Percentiles rank a stretch among this genome's conserved stretches.
Conservation (phyloP, 2,329 filamentous ascomycete species). For the Hypoxylon sp. region DNA sequence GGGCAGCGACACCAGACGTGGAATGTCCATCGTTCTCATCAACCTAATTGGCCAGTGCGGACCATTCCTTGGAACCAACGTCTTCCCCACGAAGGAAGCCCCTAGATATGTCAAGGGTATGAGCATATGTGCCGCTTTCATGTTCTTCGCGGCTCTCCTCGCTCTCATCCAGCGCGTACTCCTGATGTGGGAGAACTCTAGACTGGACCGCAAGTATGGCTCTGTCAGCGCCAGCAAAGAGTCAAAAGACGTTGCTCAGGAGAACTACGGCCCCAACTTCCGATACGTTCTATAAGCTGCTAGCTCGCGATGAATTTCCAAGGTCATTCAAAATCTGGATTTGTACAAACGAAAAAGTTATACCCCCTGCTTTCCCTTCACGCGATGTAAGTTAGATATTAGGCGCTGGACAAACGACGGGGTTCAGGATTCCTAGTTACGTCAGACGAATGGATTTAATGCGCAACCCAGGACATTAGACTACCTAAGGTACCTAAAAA, state of each 20-base stretch:
- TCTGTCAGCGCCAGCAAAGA: not conserved
- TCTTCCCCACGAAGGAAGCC: constrained; percentile 40
- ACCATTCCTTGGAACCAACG: constrained; percentile 46
- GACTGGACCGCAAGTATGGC: constrained; percentile 45
- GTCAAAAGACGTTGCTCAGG: constrained; percentile 29
- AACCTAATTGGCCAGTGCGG: constrained; percentile 48
- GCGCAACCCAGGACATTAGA: not conserved
- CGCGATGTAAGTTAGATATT: not conserved
- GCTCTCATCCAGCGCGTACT: constrained; percentile 41
- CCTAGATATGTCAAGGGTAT: constrained; percentile 46
- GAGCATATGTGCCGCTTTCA: constrained; percentile 48
- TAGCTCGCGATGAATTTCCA: not conserved
- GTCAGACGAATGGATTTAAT: not conserved
- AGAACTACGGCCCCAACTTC: constrained; percentile 46
- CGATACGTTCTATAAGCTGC: constrained; percentile 42
- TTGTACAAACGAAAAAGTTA: not conserved
- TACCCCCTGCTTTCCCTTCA: constrained; percentile 3
- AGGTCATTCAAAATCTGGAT: not conserved
- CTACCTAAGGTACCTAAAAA: too few species aligned
- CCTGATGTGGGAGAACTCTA: constrained; percentile 44
- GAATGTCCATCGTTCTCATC: constrained; percentile 48
- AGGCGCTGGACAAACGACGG: not conserved
- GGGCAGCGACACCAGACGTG: constrained; percentile 46
- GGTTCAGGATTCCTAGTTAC: not conserved
- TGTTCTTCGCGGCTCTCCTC: constrained; percentile 47